A percentile compares a stretch with the other conserved stretches of the same genome.
phyloP scores from a whole-genome alignment of 352 stramenopile genomes.

The Pythium aphanidermatum region DNA sequence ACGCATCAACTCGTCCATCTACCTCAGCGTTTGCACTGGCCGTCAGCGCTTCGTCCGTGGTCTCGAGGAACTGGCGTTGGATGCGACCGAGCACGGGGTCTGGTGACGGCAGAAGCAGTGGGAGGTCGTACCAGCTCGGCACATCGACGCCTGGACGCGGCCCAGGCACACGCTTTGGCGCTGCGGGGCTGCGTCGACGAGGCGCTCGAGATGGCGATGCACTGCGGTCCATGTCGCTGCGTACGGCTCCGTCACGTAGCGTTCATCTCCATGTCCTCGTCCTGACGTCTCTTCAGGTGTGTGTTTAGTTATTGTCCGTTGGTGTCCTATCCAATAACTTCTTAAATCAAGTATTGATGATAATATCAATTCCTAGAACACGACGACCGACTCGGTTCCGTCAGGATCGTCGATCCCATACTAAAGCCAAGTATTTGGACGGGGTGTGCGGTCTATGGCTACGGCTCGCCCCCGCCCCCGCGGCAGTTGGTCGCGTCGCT shows the following conservation, averaged over 20 bases:
- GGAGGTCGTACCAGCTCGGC: slow-evolving; percentile 63
- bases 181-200: no score
- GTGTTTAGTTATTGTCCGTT: no score
- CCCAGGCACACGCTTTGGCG: not conserved
- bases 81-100: slow-evolving; percentile 33
- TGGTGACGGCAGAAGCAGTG: slow-evolving; percentile 40
- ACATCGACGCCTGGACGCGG: slow-evolving; percentile 8
- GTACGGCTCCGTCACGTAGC: no score
- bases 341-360: no score
- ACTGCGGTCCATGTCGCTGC: no score
- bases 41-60: not conserved
- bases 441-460: slow-evolving; percentile 24
- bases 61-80: slow-evolving; percentile 27
- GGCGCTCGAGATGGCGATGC: not conserved
- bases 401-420: slow-evolving; percentile 13
- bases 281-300: no score
- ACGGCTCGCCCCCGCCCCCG: slow-evolving; percentile 4
- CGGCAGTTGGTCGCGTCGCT: not conserved
- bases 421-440: slow-evolving; percentile 15
- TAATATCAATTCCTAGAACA: not conserved
- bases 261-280: no score
- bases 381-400: not conserved
- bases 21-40: not conserved
- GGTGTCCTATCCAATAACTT: no score
- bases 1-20: not conserved